Evolutionary conservation across 2,329 filamentous ascomycete species (phyloP).

Genomic region (Cladophialophora psammophila): DNA sequence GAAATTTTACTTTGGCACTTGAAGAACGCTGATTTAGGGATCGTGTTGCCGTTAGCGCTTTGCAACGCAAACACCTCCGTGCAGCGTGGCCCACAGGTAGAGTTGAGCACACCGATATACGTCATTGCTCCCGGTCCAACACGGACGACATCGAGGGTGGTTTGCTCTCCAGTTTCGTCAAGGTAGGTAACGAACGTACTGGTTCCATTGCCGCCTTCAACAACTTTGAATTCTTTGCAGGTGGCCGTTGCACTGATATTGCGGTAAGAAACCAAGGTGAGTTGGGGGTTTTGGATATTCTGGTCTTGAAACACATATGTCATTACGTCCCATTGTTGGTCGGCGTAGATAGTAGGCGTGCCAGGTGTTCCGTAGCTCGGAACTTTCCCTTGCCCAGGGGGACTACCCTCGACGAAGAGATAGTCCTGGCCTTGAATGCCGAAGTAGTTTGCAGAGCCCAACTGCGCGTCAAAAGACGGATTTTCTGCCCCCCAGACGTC

Average conservation of each 20-base stretch:
- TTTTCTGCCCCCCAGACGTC: conserved; percentile 31
- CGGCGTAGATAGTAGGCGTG: conserved; percentile 32
- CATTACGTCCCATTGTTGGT: conserved; percentile 26
- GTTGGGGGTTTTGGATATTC: conserved; percentile 24
- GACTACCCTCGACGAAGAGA: conserved; percentile 24
- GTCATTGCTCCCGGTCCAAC: conserved; percentile 33
- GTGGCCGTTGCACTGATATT: conserved; percentile 28
- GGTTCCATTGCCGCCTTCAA: conserved; percentile 30
- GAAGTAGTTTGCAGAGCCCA: conserved; percentile 36
- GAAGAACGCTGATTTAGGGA: conserved; percentile 32
- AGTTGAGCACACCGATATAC: conserved; percentile 34
- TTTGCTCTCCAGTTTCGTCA: conserved; percentile 17
- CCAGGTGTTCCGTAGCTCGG: conserved; percentile 29
- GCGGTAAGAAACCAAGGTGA: conserved; percentile 31
- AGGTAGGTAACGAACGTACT: conserved; percentile 27
- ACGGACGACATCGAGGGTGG: conserved; percentile 26
- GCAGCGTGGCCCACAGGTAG: conserved; percentile 39
- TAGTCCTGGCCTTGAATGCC: conserved; percentile 39
- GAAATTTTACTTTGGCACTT: conserved; percentile 37
- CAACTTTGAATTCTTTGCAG: conserved; percentile 24
- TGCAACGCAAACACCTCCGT: conserved; percentile 36
- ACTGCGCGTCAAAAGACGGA: conserved; percentile 27
- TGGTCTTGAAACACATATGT: conserved; percentile 35
- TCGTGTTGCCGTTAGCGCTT: conserved; percentile 24
- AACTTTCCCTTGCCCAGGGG: conserved; percentile 24